Percentiles rank a stretch among this genome's conserved stretches.
Evolutionary conservation across 2,329 filamentous ascomycete species (phyloP).

Genomic region (Cryphonectria radicalis): DNA sequence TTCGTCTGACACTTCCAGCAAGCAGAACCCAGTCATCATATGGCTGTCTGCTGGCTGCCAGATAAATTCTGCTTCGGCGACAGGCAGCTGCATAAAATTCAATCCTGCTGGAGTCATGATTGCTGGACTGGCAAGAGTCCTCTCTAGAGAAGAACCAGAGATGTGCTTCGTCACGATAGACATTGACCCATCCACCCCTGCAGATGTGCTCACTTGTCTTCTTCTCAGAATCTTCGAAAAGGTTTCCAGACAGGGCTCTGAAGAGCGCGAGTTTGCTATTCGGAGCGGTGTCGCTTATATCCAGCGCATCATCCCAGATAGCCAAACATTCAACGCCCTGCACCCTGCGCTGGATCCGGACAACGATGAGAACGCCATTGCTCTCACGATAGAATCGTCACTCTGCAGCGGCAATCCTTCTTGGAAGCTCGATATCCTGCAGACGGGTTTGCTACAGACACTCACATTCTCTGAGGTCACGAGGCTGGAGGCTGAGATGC

Average conservation of each 20-base stretch:
- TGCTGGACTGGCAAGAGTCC: not conserved
- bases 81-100: not conserved
- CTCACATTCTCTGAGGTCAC: conserved; percentile 5
- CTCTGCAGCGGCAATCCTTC: not conserved
- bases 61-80: not conserved
- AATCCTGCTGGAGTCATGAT: not conserved
- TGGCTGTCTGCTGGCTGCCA: not conserved
- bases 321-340: not conserved
- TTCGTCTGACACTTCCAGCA: not conserved
- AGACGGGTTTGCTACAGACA: conserved; percentile 14
- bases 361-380: not conserved
- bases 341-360: not conserved
- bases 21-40: not conserved
- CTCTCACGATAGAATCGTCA: not conserved
- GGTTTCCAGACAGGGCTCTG: not conserved
- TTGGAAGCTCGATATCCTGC: conserved; percentile 13
- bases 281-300: not conserved
- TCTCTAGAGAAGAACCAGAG: not conserved
- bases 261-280: not conserved
- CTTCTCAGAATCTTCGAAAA: not conserved
- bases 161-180: not conserved
- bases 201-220: not conserved
- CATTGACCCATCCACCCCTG: not conserved
- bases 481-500: not conserved
- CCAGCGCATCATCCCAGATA: not conserved